phyloP scores from a whole-genome alignment of 2,329 filamentous ascomycete genomes.

The Cordyceps tenuipes region DNA sequence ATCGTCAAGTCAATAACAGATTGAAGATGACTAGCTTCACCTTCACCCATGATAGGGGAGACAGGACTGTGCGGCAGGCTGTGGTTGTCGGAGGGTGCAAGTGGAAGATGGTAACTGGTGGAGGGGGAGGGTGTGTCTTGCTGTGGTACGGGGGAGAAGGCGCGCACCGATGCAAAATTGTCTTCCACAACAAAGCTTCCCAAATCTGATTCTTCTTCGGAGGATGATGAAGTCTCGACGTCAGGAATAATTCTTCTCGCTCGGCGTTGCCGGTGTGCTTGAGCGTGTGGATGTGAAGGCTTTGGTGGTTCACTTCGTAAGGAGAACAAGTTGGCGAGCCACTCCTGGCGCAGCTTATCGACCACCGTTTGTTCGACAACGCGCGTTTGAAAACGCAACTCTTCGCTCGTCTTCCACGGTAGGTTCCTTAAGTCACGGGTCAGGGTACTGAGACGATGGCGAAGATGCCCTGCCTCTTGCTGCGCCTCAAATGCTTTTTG shows the following conservation, averaged over 20 bases:
- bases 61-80: not conserved
- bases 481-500: conserved; percentile 28
- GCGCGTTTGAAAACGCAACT: conserved; percentile 47
- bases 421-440: conserved; percentile 42
- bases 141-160: not conserved
- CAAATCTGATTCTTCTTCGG: conserved; percentile 33
- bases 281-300: conserved; percentile 20
- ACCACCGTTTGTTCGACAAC: conserved; percentile 58
- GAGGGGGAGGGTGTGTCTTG: not conserved
- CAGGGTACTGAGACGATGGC: conserved; percentile 47
- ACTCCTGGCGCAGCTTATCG: conserved; percentile 46
- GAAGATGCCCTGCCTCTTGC: conserved; percentile 32
- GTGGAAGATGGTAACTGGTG: not conserved
- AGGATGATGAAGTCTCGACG: conserved; percentile 43
- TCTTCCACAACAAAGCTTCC: conserved; percentile 41
- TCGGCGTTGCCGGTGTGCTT: conserved; percentile 13
- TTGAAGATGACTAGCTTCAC: not conserved
- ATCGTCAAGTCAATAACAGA: conserved; percentile 17
- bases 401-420: conserved; percentile 42
- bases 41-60: not conserved
- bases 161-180: conserved; percentile 1
- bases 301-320: conserved; percentile 21
- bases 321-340: conserved; percentile 40
- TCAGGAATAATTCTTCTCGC: conserved; percentile 11
- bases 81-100: not conserved